Conservation (phyloP, 2,329 filamentous ascomycete species). For the Rhynchosporium graminicola region DNA sequence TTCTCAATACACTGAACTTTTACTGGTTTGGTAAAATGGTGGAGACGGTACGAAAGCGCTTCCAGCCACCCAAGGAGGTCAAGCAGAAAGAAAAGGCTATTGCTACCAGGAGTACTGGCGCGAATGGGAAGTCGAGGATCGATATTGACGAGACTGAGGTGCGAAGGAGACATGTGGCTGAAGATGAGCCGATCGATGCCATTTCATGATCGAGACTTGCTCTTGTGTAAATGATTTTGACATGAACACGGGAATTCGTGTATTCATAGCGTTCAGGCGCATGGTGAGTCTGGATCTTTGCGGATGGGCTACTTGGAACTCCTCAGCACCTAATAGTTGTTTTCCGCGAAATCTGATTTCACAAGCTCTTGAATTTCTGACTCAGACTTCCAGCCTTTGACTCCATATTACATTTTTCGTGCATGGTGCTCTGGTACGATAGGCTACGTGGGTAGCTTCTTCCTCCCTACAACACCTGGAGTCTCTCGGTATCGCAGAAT, state of each 20-base stretch:
- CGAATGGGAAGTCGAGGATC: conserved; percentile 36
- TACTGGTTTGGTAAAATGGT: conserved; percentile 92
- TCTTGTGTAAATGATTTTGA: not conserved
- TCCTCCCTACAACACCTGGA: too few species aligned
- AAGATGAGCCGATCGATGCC: conserved; percentile 28
- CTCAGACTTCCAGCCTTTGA: too few species aligned
- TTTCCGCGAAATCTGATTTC: too few species aligned
- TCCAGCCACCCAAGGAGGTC: conserved; percentile 53
- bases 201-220: conserved; percentile 23
- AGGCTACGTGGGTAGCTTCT: too few species aligned
- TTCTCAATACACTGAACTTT: conserved; percentile 75
- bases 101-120: conserved; percentile 35
- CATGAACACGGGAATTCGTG: not conserved
- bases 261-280: not conserved
- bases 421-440: too few species aligned
- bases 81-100: conserved; percentile 39
- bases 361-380: too few species aligned
- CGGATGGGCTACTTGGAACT: too few species aligned
- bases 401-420: too few species aligned
- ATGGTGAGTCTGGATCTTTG: not conserved
- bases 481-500: too few species aligned
- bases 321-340: too few species aligned
- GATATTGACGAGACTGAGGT: conserved; percentile 39
- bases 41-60: conserved; percentile 73
- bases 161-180: conserved; percentile 35